Percentiles rank a stretch among this genome's conserved stretches.
Evolutionary conservation across 331 rosid genomes (phyloP).

Genomic region (Quercus lobata): DNA sequence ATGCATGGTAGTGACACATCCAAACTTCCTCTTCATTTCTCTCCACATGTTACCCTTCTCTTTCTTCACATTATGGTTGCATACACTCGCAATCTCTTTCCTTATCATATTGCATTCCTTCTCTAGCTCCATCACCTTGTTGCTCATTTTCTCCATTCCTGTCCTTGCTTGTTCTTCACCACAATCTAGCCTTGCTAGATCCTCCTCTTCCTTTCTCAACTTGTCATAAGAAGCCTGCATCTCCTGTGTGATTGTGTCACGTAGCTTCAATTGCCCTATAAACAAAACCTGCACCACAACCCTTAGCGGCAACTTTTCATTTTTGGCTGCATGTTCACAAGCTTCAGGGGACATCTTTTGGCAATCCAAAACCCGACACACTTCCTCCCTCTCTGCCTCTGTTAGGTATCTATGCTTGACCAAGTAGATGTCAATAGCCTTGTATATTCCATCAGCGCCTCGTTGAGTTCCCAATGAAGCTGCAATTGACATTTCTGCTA

Average conservation of each 20-base stretch:
- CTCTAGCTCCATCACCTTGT: slow-evolving; percentile 40
- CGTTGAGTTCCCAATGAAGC: slow-evolving; percentile 35
- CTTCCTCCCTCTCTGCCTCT: slow-evolving; percentile 42
- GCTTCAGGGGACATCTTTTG: slow-evolving; percentile 45
- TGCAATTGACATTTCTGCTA: slow-evolving; percentile 41
- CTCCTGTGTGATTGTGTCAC: slow-evolving; percentile 29
- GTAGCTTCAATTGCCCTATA: slow-evolving; percentile 36
- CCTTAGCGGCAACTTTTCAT: slow-evolving; percentile 44
- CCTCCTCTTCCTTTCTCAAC: slow-evolving; percentile 13
- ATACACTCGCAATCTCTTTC: slow-evolving; percentile 30
- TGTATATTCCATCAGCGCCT: slow-evolving; percentile 43
- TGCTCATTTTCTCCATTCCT: slow-evolving; percentile 34
- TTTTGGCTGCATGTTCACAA: slow-evolving; percentile 50
- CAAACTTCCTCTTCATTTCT: slow-evolving; percentile 60
- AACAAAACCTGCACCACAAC: slow-evolving; percentile 51
- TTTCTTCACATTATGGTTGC: slow-evolving; percentile 28
- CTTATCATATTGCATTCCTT: slow-evolving; percentile 36
- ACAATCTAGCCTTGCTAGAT: slow-evolving; percentile 1
- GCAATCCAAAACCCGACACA: slow-evolving; percentile 40
- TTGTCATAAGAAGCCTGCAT: slow-evolving; percentile 9
- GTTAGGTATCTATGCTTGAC: slow-evolving; percentile 38
- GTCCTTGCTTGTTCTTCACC: slow-evolving; percentile 12
- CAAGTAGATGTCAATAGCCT: slow-evolving; percentile 40
- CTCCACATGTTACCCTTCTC: slow-evolving; percentile 43
- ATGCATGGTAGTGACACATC: slow-evolving; percentile 27